Percentiles rank a stretch among this genome's conserved stretches.
phyloP scores from a whole-genome alignment of 2,329 filamentous ascomycete species.

The Fusarium nematophilum region DNA sequence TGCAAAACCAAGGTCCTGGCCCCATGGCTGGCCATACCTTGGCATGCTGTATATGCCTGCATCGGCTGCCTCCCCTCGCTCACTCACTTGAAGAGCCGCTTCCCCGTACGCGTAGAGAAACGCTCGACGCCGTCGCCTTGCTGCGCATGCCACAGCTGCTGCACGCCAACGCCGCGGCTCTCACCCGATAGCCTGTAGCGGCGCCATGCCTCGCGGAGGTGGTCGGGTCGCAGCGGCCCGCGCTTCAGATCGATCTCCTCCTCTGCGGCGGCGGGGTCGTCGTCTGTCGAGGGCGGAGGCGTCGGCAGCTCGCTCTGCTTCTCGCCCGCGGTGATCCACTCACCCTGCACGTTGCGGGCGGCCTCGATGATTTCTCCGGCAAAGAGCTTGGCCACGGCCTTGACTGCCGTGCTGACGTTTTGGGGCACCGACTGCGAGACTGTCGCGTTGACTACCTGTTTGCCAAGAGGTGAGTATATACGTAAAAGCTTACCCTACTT shows the following conservation, averaged over 20 bases:
- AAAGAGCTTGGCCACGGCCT: slow-evolving; percentile 80
- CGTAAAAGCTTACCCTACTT: no score
- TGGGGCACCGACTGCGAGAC: slow-evolving; percentile 82
- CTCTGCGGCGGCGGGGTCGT: slow-evolving; percentile 45
- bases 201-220: slow-evolving; percentile 78
- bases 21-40: background rate
- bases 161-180: slow-evolving; percentile 70
- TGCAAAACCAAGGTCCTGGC: slow-evolving; percentile 3
- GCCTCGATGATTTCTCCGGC: slow-evolving; percentile 80
- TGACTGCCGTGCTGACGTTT: slow-evolving; percentile 80
- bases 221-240: slow-evolving; percentile 77
- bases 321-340: slow-evolving; percentile 74
- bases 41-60: background rate
- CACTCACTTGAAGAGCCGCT: slow-evolving; percentile 63
- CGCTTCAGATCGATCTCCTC: slow-evolving; percentile 48
- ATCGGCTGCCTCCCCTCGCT: background rate
- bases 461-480: slow-evolving; percentile 5
- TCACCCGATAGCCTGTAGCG: slow-evolving; percentile 73
- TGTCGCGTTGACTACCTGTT: slow-evolving; percentile 79
- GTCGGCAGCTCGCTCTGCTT: slow-evolving; percentile 65
- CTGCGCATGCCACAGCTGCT: slow-evolving; percentile 71
- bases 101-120: slow-evolving; percentile 65
- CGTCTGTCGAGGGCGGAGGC: slow-evolving; percentile 52
- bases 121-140: slow-evolving; percentile 69
- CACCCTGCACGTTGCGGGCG: slow-evolving; percentile 75